These are phyloP conservation scores for Fistulifera pelliculosa DNA, from an alignment of 108 stramenopile species.

Conservation along the genomic window DNA sequence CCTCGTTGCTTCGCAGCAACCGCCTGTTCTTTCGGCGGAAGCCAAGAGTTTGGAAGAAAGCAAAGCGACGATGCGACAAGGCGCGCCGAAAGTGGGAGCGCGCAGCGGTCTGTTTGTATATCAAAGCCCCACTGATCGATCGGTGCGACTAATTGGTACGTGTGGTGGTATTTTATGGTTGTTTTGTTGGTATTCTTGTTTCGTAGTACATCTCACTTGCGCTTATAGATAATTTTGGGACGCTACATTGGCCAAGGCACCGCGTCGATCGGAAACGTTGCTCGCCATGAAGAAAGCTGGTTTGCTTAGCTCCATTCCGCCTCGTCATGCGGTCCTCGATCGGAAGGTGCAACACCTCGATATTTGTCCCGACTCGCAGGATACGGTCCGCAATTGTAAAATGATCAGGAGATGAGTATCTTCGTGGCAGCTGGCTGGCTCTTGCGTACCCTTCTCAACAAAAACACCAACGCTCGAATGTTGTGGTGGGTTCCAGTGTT, in stretches of 20 bases:
- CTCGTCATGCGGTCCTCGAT: slow-evolving; percentile 40
- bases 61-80: slow-evolving; percentile 7
- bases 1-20: slow-evolving; percentile 50
- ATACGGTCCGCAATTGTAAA: slow-evolving; percentile 42
- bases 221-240: slow-evolving; percentile 50
- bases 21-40: slow-evolving; percentile 36
- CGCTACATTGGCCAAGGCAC: slow-evolving; percentile 35
- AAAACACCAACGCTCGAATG: neutral
- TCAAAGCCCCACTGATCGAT: slow-evolving; percentile 5
- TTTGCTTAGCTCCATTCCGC: slow-evolving; percentile 21
- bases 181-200: neutral
- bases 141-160: neutral
- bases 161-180: no score
- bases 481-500: neutral
- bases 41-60: slow-evolving; percentile 23
- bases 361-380: slow-evolving; percentile 45
- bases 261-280: slow-evolving; percentile 43
- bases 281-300: slow-evolving; percentile 15
- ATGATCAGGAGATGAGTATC: slow-evolving; percentile 5
- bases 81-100: neutral
- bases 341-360: slow-evolving; percentile 42
- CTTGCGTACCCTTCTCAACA: neutral
- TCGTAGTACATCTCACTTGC: slow-evolving; percentile 5
- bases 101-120: slow-evolving; percentile 3
- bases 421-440: neutral